phyloP scores from a whole-genome alignment of 2,329 filamentous ascomycete genomes.

The Monosporascus ibericus region DNA sequence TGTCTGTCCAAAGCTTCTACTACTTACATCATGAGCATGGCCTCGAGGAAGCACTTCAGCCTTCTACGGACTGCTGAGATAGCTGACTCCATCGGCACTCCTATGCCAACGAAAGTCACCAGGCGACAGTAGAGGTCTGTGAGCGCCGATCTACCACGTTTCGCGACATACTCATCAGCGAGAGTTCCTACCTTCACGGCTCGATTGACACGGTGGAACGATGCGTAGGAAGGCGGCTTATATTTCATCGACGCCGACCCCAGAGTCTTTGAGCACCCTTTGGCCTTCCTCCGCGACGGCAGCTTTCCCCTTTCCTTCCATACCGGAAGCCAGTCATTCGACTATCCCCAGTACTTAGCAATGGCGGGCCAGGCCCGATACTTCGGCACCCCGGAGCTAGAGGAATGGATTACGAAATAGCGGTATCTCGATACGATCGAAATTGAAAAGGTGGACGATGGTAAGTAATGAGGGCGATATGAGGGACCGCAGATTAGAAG shows the following conservation, averaged over 20 bases:
- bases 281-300: conserved; percentile 26
- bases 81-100: no score
- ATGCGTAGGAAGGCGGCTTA: conserved; percentile 20
- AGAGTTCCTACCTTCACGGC: conserved; percentile 20
- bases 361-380: conserved; percentile 27
- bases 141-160: conserved; percentile 14
- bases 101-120: neutral
- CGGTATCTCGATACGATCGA: conserved; percentile 17
- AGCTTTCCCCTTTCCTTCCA: conserved; percentile 29
- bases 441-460: neutral
- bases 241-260: conserved; percentile 34
- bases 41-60: no score
- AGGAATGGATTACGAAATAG: conserved; percentile 23
- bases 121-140: conserved; percentile 11
- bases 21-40: no score
- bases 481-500: neutral
- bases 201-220: conserved; percentile 15
- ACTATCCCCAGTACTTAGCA: conserved; percentile 26
- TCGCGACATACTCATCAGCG: conserved; percentile 11
- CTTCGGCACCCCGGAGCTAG: conserved; percentile 25
- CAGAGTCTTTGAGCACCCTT: conserved; percentile 27
- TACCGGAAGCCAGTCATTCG: conserved; percentile 17
- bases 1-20: no score
- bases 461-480: neutral
- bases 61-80: no score